phyloP scores from a whole-genome alignment of 2,329 filamentous ascomycete species.

The Monilinia aucupariae region DNA sequence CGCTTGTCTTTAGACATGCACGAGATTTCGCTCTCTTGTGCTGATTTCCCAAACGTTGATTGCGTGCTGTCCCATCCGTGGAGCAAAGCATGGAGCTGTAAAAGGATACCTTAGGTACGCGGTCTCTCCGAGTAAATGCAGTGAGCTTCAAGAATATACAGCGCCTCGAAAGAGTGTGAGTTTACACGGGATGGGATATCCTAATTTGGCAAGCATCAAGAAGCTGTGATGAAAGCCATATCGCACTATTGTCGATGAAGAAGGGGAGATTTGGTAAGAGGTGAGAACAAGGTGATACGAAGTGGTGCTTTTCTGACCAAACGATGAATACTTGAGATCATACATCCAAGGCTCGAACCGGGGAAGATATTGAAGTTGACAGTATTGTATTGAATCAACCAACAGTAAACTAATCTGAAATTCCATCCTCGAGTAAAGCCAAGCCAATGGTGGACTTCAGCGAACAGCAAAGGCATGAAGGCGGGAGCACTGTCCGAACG shows the following conservation, averaged over 20 bases:
- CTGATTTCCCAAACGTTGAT: background rate
- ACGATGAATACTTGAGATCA: background rate
- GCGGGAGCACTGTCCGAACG: background rate
- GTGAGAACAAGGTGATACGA: background rate
- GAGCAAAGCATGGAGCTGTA: background rate
- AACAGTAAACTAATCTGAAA: no score
- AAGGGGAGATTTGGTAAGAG: background rate
- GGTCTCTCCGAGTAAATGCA: slow-evolving; percentile 15
- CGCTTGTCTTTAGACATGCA: background rate
- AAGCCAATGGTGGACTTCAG: slow-evolving; percentile 9
- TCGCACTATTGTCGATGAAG: background rate
- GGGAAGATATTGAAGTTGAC: background rate
- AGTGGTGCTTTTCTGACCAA: slow-evolving; percentile 3
- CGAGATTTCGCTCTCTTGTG: background rate
- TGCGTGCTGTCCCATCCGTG: background rate
- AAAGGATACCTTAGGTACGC: slow-evolving; percentile 4
- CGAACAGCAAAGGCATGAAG: background rate
- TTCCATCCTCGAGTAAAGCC: background rate
- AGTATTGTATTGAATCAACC: background rate
- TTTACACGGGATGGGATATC: background rate
- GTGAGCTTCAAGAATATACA: slow-evolving; percentile 5
- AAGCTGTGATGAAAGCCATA: background rate
- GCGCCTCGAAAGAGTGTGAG: background rate
- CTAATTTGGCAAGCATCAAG: background rate
- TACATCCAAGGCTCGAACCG: background rate